Conservation (phyloP, 2,329 filamentous ascomycete genomes). For the Botryotinia globosa region DNA sequence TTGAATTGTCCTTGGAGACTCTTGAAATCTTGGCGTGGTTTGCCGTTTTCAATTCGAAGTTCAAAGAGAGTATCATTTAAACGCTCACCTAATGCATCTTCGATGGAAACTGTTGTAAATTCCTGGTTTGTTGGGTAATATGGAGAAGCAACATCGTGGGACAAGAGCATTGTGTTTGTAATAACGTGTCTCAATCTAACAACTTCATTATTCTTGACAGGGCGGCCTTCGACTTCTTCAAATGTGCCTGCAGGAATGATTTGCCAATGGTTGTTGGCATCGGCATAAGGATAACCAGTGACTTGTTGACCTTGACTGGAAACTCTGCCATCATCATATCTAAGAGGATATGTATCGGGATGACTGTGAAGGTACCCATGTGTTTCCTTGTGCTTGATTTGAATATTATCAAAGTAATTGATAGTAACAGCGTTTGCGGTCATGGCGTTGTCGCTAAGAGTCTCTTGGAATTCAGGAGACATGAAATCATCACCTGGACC, state of each 20-base stretch:
- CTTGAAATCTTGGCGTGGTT: slow-evolving; percentile 79
- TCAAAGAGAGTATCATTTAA: slow-evolving; percentile 92
- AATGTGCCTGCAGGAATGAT: slow-evolving; percentile 70
- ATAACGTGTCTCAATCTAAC: slow-evolving; percentile 83
- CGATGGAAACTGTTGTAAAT: slow-evolving; percentile 77
- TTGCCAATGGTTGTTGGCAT: slow-evolving; percentile 99
- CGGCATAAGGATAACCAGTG: slow-evolving; percentile 95
- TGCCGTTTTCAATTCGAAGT: slow-evolving; percentile 83
- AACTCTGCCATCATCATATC: slow-evolving; percentile 95
- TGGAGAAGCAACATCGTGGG: slow-evolving; percentile 95
- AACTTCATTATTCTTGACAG: slow-evolving; percentile 78
- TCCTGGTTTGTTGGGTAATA: slow-evolving; percentile 98
- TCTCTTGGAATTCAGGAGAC: slow-evolving; percentile 97
- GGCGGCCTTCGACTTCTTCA: slow-evolving; percentile 58
- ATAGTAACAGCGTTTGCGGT: slow-evolving; percentile 80
- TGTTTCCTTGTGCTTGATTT: slow-evolving; percentile 93
- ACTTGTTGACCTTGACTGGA: slow-evolving; percentile 98
- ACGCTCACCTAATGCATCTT: slow-evolving; percentile 70
- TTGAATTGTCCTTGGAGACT: slow-evolving; percentile 93
- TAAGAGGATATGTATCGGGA: slow-evolving; percentile 79
- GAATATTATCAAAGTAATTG: slow-evolving; percentile 85
- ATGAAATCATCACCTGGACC: slow-evolving; percentile 98
- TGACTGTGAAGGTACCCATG: slow-evolving; percentile 96
- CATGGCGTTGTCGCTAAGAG: slow-evolving; percentile 91
- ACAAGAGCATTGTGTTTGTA: slow-evolving; percentile 82